Base-by-base conservation (phyloP, 306 rosid species). In the Fragaria nilgerrensis region DNA sequence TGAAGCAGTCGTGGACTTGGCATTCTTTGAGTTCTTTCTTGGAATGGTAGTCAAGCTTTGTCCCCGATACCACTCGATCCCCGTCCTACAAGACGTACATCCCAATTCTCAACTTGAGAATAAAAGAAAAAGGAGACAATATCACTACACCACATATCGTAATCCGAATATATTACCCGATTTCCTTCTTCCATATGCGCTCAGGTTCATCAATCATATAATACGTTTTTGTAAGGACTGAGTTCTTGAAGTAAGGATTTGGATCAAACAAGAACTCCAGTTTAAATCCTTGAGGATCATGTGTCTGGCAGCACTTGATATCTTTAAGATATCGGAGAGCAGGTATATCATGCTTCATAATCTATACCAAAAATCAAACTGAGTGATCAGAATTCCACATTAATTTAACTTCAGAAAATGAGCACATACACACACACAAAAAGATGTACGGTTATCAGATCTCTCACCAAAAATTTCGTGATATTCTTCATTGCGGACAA, bases 61-160 rank as follows among this genome's bases (percentile, higher is more conserved):
- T 64, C 93, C 97, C 3, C 87, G 83, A 78, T 74, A 74, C 97
- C 96, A 93, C 29, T 93, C 93, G 75, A 89, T 90, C 79, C 86
- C 90, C 6, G 93, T 88, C 84, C 97, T 91, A 70, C 52, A 80
- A 45, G 45, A 27, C 29, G 29, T 27, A 34, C 37, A 80, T 20
- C 34, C 70, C 81, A 65, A 49, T 74, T 78, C 7, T 2, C 36
- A 59, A 5, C 34, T 4, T 59, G 49, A 63, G n/a, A 76, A 50
- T 43, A 36, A 16, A 22, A 36, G 73, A 0, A 22, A 68, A 17
- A 48, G 66, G 8, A 69, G 70, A 39, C 52, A 77, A 65, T 12
- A n/a, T 36, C 32, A 73, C 20, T 75, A 63, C 52, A 49, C n/a
- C 53, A 76, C 68, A 48, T 27, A 27, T 27, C 29, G 69, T 73